Evolutionary conservation across 2,329 filamentous ascomycete species (phyloP).

Genomic region (Purpureocillium lavendulum): DNA sequence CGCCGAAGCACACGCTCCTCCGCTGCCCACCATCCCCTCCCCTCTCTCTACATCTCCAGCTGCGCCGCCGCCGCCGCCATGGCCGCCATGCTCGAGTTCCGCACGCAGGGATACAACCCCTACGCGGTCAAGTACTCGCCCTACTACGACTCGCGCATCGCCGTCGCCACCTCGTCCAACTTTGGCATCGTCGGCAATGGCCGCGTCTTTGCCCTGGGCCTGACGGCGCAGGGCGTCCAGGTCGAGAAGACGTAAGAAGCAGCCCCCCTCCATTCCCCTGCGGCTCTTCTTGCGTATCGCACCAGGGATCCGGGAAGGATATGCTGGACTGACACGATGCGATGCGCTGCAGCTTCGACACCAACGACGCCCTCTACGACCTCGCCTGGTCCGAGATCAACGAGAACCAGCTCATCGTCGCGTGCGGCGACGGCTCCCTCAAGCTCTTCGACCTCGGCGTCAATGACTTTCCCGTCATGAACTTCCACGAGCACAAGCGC

Average conservation of each 20-base stretch:
- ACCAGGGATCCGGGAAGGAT: no score
- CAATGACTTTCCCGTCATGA: constrained; percentile 78
- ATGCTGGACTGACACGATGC: constrained; percentile 1
- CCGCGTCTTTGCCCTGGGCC: constrained; percentile 71
- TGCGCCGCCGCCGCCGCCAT: constrained; percentile 17
- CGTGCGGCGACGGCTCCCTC: constrained; percentile 86
- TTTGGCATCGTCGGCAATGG: constrained; percentile 97
- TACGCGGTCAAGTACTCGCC: constrained; percentile 98
- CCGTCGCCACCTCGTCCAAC: constrained; percentile 85
- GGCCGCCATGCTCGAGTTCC: constrained; percentile 81
- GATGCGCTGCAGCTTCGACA: constrained; percentile 65
- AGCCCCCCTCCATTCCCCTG: not conserved
- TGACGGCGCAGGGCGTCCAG: constrained; percentile 76
- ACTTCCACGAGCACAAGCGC: constrained; percentile 86
- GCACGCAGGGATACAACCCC: constrained; percentile 88
- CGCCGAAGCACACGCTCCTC: no score
- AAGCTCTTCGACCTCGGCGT: constrained; percentile 87
- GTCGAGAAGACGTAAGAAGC: constrained; percentile 68
- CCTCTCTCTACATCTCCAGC: not conserved
- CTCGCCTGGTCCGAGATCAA: constrained; percentile 92
- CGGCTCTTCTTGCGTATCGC: no score
- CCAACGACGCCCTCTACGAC: constrained; percentile 94
- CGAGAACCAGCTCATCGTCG: constrained; percentile 85
- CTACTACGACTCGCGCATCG: constrained; percentile 91
- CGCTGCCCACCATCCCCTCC: not conserved